Evolutionary conservation across 176 grass and related monocot species (phyloP), one percentile per base, ranked within the genome.

Genomic region (Eleusine coracana): DNA sequence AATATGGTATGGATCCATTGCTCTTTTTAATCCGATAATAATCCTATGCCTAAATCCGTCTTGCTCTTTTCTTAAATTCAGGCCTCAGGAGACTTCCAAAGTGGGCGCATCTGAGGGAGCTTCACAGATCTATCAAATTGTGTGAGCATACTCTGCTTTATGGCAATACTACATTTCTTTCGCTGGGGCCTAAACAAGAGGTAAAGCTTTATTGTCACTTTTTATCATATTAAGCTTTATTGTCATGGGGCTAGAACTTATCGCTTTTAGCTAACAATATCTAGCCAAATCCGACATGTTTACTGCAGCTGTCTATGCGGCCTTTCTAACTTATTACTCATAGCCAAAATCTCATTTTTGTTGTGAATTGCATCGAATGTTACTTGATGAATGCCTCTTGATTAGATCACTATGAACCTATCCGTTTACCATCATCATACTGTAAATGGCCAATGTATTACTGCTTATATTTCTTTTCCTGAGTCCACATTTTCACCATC

Each of bases 51-150:
- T 74, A 46, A 46, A 13, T 49, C 17, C 39, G 9, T 75, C n/a
- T 71, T 52, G 48, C 25, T 29, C 4, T 31, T 67, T 46, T 65
- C 25, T 91, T 71, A 67, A 71, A 59, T 85, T 62, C 79, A 99
- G 96, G 96, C 14, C 88, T 99, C 58, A 66, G 60, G 62, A 92
- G 93, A 71, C 81, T 93, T 82, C 96, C 93, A 64, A 99, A 99
- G 88, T 99, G 96, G 96, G 83, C 87, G 18, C 96, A 99, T 88
- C 91, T 99, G 81, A 99, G 48, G 84, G 93, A 92, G 46, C 96
- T 99, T 86, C 96, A 99, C 60, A 85, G 92, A 83, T 88, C 93
- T 82, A 93, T 99, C 84, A 95, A 92, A 90, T 70, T 91, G 83
- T 93, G 96, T 4, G 93, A 99, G 79, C 81, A 85, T 58, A 80